Percentiles rank a stretch among this genome's conserved stretches.
phyloP scores from a whole-genome alignment of 768 basidiomycete species.

The Kwoniella mangroviensis region DNA sequence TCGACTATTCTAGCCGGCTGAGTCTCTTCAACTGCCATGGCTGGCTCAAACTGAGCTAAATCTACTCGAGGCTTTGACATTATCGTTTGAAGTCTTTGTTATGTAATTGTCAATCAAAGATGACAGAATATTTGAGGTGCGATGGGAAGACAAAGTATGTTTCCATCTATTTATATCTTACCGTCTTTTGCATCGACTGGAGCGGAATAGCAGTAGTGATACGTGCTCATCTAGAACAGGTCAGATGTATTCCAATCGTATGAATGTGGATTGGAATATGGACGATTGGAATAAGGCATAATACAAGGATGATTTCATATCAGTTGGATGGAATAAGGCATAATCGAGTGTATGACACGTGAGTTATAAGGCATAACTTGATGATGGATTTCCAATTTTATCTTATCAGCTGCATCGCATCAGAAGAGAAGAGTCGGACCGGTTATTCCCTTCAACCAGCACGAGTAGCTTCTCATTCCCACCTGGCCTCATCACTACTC shows the following conservation, averaged over 20 bases:
- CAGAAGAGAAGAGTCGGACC: not conserved
- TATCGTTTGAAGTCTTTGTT: not conserved
- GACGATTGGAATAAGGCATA: constrained; percentile 3
- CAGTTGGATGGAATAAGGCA: constrained; percentile 2
- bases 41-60: too few species aligned
- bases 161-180: not conserved
- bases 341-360: not conserved
- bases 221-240: not conserved
- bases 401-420: not conserved
- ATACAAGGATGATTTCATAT: not conserved
- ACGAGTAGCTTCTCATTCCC: too few species aligned
- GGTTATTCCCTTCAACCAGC: not conserved
- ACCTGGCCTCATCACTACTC: too few species aligned
- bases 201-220: too few species aligned
- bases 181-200: not conserved
- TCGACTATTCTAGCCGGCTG: not conserved
- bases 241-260: constrained; percentile 1
- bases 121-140: too few species aligned
- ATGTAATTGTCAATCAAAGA: too few species aligned
- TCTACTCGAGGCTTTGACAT: not conserved
- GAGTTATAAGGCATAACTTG: not conserved
- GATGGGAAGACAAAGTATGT: not conserved
- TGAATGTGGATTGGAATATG: not conserved
- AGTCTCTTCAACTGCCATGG: not conserved
- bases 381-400: constrained; percentile 4